Evolutionary conservation across 2,329 filamentous ascomycete genomes (phyloP).

Genomic region (Sclerotinia trifoliorum): DNA sequence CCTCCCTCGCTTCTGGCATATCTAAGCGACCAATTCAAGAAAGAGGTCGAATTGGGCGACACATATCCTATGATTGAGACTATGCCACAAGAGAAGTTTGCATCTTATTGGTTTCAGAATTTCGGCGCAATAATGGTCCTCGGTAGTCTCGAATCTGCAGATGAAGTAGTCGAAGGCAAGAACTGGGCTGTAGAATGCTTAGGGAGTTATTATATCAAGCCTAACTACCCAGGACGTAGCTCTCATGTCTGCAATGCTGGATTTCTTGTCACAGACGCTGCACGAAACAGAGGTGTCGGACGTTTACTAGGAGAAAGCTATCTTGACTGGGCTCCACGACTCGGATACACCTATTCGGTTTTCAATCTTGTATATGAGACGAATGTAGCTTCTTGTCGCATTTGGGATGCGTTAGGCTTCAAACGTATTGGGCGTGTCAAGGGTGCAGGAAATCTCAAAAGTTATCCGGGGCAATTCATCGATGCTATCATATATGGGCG

Average conservation of each 20-base stretch:
- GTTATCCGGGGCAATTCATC: slow-evolving; percentile 51
- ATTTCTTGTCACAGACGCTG: slow-evolving; percentile 55
- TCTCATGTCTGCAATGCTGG: slow-evolving; percentile 71
- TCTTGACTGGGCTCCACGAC: slow-evolving; percentile 55
- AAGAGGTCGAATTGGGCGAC: slow-evolving; percentile 70
- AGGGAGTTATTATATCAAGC: slow-evolving; percentile 71
- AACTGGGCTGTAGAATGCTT: slow-evolving; percentile 67
- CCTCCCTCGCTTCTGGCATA: slow-evolving; percentile 62
- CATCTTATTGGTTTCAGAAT: slow-evolving; percentile 70
- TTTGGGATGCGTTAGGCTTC: slow-evolving; percentile 73
- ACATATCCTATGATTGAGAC: slow-evolving; percentile 69
- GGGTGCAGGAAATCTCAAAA: slow-evolving; percentile 52
- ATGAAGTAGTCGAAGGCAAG: slow-evolving; percentile 49
- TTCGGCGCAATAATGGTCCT: slow-evolving; percentile 71
- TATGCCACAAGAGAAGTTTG: slow-evolving; percentile 61
- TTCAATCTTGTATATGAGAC: slow-evolving; percentile 77
- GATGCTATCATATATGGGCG: slow-evolving; percentile 64
- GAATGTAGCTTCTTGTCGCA: slow-evolving; percentile 67
- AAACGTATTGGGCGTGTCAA: slow-evolving; percentile 68
- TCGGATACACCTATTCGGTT: slow-evolving; percentile 70
- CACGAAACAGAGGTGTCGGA: slow-evolving; percentile 55
- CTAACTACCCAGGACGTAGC: slow-evolving; percentile 71
- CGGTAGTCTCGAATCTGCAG: slow-evolving; percentile 57
- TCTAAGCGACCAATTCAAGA: slow-evolving; percentile 64
- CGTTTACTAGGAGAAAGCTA: slow-evolving; percentile 57